Evolutionary conservation across 257 asterid genomes (phyloP).

Genomic region (Catharanthus roseus): DNA sequence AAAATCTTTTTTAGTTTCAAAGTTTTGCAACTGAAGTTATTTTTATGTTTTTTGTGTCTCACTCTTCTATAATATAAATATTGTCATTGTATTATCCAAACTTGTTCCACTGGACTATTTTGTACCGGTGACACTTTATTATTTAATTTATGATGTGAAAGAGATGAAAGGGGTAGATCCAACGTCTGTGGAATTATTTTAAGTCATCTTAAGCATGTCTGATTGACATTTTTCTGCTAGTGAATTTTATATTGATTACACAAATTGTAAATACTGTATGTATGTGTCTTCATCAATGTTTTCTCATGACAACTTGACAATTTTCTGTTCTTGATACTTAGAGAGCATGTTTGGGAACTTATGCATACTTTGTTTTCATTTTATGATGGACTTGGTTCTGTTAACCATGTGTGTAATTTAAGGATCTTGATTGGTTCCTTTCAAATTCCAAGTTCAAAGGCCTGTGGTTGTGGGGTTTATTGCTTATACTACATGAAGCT

Average conservation of each 20-base stretch:
- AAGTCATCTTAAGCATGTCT: neutral
- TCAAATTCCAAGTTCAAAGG: too few species aligned
- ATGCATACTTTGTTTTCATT: neutral
- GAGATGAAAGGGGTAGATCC: neutral
- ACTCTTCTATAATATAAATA: neutral
- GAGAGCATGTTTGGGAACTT: neutral
- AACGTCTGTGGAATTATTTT: too few species aligned
- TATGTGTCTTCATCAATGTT: too few species aligned
- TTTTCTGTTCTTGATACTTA: neutral
- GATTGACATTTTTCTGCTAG: neutral
- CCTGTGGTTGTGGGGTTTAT: too few species aligned
- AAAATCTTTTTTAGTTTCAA: constrained; percentile 8
- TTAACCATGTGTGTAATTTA: neutral
- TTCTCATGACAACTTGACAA: neutral
- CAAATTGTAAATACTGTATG: neutral
- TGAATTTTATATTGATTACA: neutral
- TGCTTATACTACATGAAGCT: too few species aligned
- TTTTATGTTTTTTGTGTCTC: neutral
- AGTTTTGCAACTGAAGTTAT: neutral
- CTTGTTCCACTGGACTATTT: neutral
- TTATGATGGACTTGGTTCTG: neutral
- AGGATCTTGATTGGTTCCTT: neutral
- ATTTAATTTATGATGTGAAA: neutral
- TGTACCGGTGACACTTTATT: neutral
- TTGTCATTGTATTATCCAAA: neutral